Evolutionary conservation across 306 rosid species (phyloP), one percentile per base, ranked within the genome.

Genomic region (Lathyrus tuberosus): DNA sequence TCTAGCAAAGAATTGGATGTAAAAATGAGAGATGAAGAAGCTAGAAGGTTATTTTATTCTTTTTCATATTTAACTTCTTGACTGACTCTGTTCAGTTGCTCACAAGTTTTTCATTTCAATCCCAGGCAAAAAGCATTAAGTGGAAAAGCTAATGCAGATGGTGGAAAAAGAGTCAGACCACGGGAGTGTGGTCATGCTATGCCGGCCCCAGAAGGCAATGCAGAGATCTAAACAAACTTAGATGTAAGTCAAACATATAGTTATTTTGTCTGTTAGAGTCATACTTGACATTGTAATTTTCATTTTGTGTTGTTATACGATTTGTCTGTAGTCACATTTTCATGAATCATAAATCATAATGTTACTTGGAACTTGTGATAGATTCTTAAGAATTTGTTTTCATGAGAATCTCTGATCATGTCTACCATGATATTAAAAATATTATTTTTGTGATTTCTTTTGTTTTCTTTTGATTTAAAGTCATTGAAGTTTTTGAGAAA

Each of bases 171-270:
- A 76, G 89, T 76, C 62, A 84, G 85, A 79, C 71, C 75, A 70
- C 96, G 96, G n/a, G 97, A 94, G 24, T 89, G 86, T 24, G 81
- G 95, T 56, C 88, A 92, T 64, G 96, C 99, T 51, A 47, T 91
- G 78, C 97, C 99, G 0, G 92, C 85, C 69, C 99, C 99, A 10
- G 99, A 91, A 86, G 99, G 97, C 63, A 94, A 94, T 72, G 99
- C 22, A 24, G n/a, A n/a, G n/a, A n/a, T n/a, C n/a, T n/a, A n/a
- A n/a, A n/a, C n/a, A n/a, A n/a, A n/a, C n/a, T n/a, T n/a, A n/a
- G n/a, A n/a, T n/a, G n/a, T n/a, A n/a, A n/a, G n/a, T n/a, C n/a
- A n/a, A n/a, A n/a, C n/a, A n/a, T n/a, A n/a, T n/a, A n/a, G n/a
- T n/a, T n/a, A n/a, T n/a, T n/a, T n/a, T n/a, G n/a, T n/a, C n/a